Percentiles rank a stretch among this genome's conserved stretches.
Evolutionary conservation across 768 basidiomycete species (phyloP).

Genomic region (Podaxis rugospora): DNA sequence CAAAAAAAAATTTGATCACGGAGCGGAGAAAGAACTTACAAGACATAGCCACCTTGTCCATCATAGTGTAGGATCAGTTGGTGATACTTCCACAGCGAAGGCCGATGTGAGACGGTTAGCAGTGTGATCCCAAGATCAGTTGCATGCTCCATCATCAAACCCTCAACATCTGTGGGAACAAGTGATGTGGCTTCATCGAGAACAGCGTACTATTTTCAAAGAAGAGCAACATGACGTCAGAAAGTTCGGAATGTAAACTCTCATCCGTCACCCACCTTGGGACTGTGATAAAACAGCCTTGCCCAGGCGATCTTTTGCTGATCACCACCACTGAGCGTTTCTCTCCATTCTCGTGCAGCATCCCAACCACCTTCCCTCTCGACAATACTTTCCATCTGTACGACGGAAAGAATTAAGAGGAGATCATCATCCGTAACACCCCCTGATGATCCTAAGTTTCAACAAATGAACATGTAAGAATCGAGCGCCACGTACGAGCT

Average conservation of each 20-base stretch:
- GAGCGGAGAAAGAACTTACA: constrained; percentile 48
- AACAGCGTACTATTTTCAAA: constrained; percentile 73
- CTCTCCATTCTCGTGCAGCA: constrained; percentile 85
- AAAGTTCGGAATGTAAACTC: not conserved
- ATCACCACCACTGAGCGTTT: constrained; percentile 90
- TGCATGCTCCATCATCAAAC: constrained; percentile 92
- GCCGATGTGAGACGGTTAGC: constrained; percentile 92
- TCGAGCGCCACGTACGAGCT: constrained; percentile 44
- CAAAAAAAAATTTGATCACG: not conserved
- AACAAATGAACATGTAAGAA: constrained; percentile 7
- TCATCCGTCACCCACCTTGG: constrained; percentile 60
- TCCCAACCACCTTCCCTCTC: constrained; percentile 98
- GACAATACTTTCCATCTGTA: constrained; percentile 84
- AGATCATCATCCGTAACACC: constrained; percentile 75
- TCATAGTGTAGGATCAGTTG: constrained; percentile 87
- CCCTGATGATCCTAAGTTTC: constrained; percentile 30
- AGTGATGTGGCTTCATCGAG: constrained; percentile 95
- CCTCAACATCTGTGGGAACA: constrained; percentile 90
- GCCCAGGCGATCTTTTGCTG: constrained; percentile 99
- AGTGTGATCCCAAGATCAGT: constrained; percentile 85
- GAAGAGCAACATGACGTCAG: not conserved
- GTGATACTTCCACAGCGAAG: constrained; percentile 92
- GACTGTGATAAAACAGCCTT: constrained; percentile 89
- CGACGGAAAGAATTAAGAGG: constrained; percentile 61
- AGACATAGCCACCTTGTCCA: constrained; percentile 92